Base-by-base conservation (phyloP, 2,329 filamentous ascomycete genomes). In the Aspergillus sp. region DNA sequence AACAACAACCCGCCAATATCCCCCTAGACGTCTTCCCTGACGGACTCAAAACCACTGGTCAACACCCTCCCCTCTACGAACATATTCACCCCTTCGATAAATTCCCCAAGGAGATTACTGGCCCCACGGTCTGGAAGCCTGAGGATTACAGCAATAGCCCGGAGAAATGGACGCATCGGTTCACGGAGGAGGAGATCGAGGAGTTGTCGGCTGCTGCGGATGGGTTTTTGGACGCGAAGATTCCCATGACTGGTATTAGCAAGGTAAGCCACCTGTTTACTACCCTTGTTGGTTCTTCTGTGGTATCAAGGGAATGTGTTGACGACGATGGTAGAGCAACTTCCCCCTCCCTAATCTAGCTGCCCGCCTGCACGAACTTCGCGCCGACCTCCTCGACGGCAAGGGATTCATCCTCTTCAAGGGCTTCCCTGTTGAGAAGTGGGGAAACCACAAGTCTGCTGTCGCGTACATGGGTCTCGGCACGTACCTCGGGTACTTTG, bases 371-470 rank as follows among this genome's bases (percentile, higher is more conserved):
- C 75, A 74, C 5, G 75, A 81, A 2, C 81, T 91, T 62, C 83
- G 86, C 53, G 80, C 83, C 17, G 88, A 90, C 63, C 79, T 90
- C n/a, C 77, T 96, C 58, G 86, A 96, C 72, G 92, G 91, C 65
- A 95, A 95, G 71, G 92, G 92, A 15, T 96, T 96, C 78, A 90
- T 95, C 64, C 84, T 96, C 13, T 95, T 96, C 82, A 96, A 95
- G 74, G 87, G 89, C 54, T 88, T 96, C 73, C 92, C 91, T 1
- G 90, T 92, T 1, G 70, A 84, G 47, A 73, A 84, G 76, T 96
- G 92, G 92, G 87, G 88, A 0, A 85, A 86, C 55, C 84, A 87
- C 73, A 96, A 96, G 79, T 90, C 87, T 10, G 91, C 91, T 7
- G 87, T 92, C 10, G 91, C 89, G n/a, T 96, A 96, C 78, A 93